Conservation (phyloP, 2,329 filamentous ascomycete species). For the Berkeleyomyces rouxiae region DNA sequence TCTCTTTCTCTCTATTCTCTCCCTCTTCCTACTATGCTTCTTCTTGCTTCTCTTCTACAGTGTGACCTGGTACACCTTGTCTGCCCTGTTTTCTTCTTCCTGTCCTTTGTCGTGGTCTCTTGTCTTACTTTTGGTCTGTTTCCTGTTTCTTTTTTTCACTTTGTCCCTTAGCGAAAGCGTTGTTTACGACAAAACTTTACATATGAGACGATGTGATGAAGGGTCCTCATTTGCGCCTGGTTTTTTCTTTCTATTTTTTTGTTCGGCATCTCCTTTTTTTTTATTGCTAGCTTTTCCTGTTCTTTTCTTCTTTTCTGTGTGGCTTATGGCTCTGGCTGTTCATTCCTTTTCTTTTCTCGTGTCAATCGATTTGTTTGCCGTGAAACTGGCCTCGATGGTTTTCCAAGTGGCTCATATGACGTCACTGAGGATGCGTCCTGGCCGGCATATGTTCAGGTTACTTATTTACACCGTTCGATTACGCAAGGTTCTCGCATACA, state of each 20-base stretch:
- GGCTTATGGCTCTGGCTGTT: neutral
- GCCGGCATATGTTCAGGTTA: too few species aligned
- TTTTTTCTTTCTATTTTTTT: neutral
- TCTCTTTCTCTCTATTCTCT: neutral
- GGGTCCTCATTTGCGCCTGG: neutral
- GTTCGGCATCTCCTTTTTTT: neutral
- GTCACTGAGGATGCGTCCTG: neutral
- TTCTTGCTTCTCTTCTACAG: neutral
- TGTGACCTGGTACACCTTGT: conserved; percentile 1
- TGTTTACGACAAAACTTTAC: conserved; percentile 3
- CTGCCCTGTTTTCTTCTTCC: neutral
- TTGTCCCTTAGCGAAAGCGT: conserved; percentile 1
- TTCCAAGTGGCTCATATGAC: neutral
- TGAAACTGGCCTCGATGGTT: neutral
- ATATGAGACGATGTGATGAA: neutral
- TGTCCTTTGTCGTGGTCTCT: neutral
- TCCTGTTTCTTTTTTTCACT: neutral
- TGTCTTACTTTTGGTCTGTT: neutral
- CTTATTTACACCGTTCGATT: neutral
- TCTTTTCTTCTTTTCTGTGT: neutral
- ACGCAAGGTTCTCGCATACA: neutral
- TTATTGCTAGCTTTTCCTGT: neutral
- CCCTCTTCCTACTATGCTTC: neutral
- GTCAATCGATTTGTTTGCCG: neutral
- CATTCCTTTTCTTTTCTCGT: neutral